Percentiles rank a stretch among this genome's conserved stretches.
phyloP scores from a whole-genome alignment of 2,329 filamentous ascomycete species.

The Stagonosporopsis rhizophila region DNA sequence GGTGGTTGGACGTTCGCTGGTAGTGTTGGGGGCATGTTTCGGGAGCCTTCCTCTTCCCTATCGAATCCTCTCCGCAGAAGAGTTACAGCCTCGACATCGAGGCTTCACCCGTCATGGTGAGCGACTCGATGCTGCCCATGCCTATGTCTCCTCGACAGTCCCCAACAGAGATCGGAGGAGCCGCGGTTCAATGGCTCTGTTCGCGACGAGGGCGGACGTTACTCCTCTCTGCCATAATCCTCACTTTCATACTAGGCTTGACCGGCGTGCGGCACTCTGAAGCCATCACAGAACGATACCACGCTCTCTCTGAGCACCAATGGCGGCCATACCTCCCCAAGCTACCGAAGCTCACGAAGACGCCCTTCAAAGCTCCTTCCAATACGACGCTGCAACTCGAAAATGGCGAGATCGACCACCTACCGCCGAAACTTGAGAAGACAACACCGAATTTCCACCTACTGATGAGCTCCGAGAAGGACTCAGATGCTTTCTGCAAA shows the following conservation, averaged over 20 bases:
- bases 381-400: slow-evolving; percentile 46
- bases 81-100: not conserved
- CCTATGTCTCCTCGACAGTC: slow-evolving; percentile 37
- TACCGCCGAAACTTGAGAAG: slow-evolving; percentile 42
- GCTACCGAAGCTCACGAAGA: slow-evolving; percentile 33
- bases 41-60: not conserved
- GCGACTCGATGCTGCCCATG: slow-evolving; percentile 34
- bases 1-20: not conserved
- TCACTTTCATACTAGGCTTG: slow-evolving; percentile 28
- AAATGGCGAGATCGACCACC: slow-evolving; percentile 37
- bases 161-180: slow-evolving; percentile 32
- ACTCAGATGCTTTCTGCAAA: slow-evolving; percentile 62
- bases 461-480: slow-evolving; percentile 59
- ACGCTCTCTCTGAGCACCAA: slow-evolving; percentile 36
- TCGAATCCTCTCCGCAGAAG: not conserved
- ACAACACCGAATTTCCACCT: slow-evolving; percentile 59
- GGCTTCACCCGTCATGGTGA: slow-evolving; percentile 24
- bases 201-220: slow-evolving; percentile 41
- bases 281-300: slow-evolving; percentile 37
- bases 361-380: slow-evolving; percentile 41
- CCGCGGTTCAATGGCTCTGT: slow-evolving; percentile 40
- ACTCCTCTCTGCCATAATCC: slow-evolving; percentile 28
- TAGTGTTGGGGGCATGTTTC: not conserved
- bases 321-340: slow-evolving; percentile 40
- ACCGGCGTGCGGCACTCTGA: slow-evolving; percentile 19